These are phyloP conservation scores for Dictyostelium firmibasis DNA, from an alignment of 78 protist species.

Conservation along the genomic window DNA sequence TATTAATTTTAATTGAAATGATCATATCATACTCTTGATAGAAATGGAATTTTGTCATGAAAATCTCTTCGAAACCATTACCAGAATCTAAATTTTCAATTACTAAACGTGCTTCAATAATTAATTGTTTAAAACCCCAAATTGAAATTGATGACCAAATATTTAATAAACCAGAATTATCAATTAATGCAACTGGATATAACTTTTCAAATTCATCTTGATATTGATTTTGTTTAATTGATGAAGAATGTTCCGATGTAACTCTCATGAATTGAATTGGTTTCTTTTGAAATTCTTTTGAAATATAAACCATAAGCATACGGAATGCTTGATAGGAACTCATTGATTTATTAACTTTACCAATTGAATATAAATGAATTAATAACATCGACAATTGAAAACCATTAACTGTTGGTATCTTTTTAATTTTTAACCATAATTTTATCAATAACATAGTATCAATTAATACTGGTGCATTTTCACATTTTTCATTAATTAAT, in stretches of 20 bases:
- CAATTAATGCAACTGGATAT: conserved; percentile 48
- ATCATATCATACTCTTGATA: not conserved
- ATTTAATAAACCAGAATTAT: conserved; percentile 40
- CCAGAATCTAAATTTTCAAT: conserved; percentile 21
- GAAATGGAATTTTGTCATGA: conserved; percentile 35
- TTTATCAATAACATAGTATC: conserved; percentile 56
- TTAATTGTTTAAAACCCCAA: conserved; percentile 28
- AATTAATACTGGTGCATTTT: conserved; percentile 63
- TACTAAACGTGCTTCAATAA: not conserved
- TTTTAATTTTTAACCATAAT: conserved; percentile 30
- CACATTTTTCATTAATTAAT: conserved; percentile 23
- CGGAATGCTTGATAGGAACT: conserved; percentile 73
- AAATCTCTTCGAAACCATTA: conserved; percentile 63
- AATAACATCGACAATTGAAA: conserved; percentile 77
- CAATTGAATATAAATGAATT: conserved; percentile 26
- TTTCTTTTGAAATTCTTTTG: not conserved
- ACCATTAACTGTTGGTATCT: conserved; percentile 26
- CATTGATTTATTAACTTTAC: conserved; percentile 55
- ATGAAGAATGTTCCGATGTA: not conserved
- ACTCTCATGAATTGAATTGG: not conserved
- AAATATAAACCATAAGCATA: conserved; percentile 44
- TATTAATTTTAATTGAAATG: not conserved
- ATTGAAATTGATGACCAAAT: conserved; percentile 10
- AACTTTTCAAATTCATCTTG: conserved; percentile 21
- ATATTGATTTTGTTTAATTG: not conserved